A percentile compares a stretch with the other conserved stretches of the same genome.
Evolutionary conservation across 2,329 filamentous ascomycete genomes (phyloP).

Genomic region (Colletotrichum costaricense): DNA sequence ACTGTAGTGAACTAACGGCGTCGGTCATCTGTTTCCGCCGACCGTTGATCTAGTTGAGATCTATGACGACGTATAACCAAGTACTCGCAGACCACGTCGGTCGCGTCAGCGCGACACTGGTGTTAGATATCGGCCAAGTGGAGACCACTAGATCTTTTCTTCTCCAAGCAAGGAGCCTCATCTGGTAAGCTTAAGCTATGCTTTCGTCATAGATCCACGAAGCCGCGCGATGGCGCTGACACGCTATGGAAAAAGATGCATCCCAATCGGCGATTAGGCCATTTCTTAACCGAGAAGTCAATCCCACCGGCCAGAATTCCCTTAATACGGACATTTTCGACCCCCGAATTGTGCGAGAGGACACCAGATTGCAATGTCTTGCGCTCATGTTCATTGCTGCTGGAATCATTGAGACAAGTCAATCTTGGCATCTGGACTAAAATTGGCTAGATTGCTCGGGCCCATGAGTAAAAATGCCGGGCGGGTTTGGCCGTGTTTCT

Average conservation of each 20-base stretch:
- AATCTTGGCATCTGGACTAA: constrained; percentile 13
- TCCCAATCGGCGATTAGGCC: constrained; percentile 13
- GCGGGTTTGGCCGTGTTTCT: neutral
- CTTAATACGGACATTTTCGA: constrained; percentile 21
- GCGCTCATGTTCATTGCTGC: neutral
- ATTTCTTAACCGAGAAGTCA: neutral
- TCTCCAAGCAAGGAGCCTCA: constrained; percentile 10
- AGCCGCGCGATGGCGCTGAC: constrained; percentile 12
- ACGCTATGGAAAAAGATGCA: constrained; percentile 4
- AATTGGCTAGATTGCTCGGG: neutral
- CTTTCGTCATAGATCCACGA: constrained; percentile 34
- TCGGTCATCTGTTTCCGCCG: constrained; percentile 8
- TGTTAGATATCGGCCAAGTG: constrained; percentile 4
- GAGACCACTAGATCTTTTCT: neutral
- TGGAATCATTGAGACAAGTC: constrained; percentile 16
- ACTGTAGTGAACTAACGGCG: neutral
- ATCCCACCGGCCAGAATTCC: neutral
- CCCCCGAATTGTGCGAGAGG: constrained; percentile 27
- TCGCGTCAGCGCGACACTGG: constrained; percentile 26
- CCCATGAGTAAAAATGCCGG: neutral
- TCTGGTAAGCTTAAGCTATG: constrained; percentile 1
- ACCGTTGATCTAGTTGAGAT: neutral
- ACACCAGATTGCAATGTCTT: constrained; percentile 1
- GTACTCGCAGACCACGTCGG: neutral
- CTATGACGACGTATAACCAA: constrained; percentile 28